Base-by-base conservation (phyloP, 2,329 filamentous ascomycete genomes). In the Cordyceps militaris region DNA sequence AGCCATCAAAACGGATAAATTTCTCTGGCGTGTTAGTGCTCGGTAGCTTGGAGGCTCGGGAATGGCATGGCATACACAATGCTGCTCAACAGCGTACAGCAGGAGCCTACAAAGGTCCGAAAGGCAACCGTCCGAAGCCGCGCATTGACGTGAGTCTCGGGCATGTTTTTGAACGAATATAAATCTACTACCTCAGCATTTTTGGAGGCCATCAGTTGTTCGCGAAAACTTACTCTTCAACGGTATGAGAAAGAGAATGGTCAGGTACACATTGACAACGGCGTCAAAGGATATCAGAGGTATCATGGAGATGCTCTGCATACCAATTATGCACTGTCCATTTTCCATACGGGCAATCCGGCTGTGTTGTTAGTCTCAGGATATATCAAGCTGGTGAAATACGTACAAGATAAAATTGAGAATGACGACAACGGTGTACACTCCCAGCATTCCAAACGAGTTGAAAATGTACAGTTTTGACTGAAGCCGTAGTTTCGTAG, bases 401-500 rank as follows among this genome's bases (percentile, higher is more conserved):
- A 42, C 79, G 62, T 73, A 85, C 82, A 76, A 85, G 42, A 84
- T 69, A 60, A 86, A 85, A 65, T 83, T 86, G 57, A 86, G 68
- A 9, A 80, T 73, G 7, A 81, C 76, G 10, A 85, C 73, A 8
- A 74, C 64, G 10, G 64, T 59, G 56, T 79, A 80, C 3, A 77
- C 57, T 63, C 74, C 76, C 46, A 66, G 60, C 76, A 86, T 82
- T 24, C 79, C 80, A 44, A 83, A 76, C 8, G 79, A 79, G 67
- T 87, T 86, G 70, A 85, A 81, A 0, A 83, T 63, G 64, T 84
- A 86, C 1, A 86, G 68, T 61, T 76, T 80, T 14, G 83, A 83
- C 60, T 78, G 76, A 21, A 80, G 62, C n/a, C 84, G 75, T 6
- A 71, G 69, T 53, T 77, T 79, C n/a, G 72, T 69, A 13, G 73